Evolutionary conservation across 2,329 filamentous ascomycete species (phyloP), one percentile per base, ranked within the genome.

Genomic region (Neurospora sp.): DNA sequence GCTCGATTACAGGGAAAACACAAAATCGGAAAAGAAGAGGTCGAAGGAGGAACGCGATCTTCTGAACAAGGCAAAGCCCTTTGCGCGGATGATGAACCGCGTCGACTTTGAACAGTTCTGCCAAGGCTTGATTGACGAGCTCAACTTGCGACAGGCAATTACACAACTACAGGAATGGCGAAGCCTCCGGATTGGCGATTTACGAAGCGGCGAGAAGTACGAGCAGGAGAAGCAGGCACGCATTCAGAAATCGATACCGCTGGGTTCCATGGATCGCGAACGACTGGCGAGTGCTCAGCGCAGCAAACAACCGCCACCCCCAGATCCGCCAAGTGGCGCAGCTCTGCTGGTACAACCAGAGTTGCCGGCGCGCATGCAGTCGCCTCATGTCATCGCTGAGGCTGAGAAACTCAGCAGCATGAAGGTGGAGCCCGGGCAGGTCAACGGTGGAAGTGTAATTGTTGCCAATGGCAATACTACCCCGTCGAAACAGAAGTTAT

Each of bases 31-130:
- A 77, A 99, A 98, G 87, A 97, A 94, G 81, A 88, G 94, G 40
- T 96, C 93, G 0, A 98, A 98, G 78, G 96, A 99, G 78, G 96
- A 99, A 79, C 88, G 91, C 69, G 96, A 98, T 68, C 81, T 98
- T 15, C 81, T 97, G 17, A 95, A 95, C 81, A 97, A 97, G 78
- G 91, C 93, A 5, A 99, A 99, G 76, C 96, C 96, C 0, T 97
- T 97, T 76, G 95, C 93, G 2, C 88, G 95, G 57, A 96, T 98
- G 88, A 97, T 98, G 95, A 97, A 95, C 76, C 91, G 91, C 75
- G 86, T 90, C 66, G 96, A 99, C 79, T 98, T 97, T 76, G 91
- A 96, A 73, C 88, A 89, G 11, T 90, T 98, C 74, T 92, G 90
- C 74, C 89, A 93, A 71, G 94, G 93, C 1, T 83, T 99, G 0